phyloP scores from a whole-genome alignment of 331 rosid species.

The Quercus lobata region DNA sequence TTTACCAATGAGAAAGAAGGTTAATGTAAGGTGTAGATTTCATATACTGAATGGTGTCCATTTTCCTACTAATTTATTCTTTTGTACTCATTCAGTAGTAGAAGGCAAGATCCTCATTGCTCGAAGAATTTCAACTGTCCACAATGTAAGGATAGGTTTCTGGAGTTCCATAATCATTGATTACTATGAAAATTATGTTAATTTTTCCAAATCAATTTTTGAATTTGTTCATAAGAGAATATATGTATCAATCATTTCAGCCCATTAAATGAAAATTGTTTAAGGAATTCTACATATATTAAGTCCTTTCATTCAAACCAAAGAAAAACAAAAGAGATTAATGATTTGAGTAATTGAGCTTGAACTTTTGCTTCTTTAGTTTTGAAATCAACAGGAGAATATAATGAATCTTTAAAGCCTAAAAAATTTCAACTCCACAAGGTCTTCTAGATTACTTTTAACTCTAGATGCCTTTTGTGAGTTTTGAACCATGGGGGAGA shows the following conservation, averaged over 20 bases:
- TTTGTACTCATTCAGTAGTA: slow-evolving; percentile 22
- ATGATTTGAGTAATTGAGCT: background rate
- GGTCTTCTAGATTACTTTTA: no score
- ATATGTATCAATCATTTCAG: background rate
- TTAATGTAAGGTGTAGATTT: background rate
- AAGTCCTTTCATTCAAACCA: background rate
- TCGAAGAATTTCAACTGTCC: slow-evolving; percentile 48
- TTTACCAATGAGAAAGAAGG: background rate
- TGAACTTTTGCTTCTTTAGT: background rate
- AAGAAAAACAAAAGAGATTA: background rate
- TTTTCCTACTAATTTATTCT: slow-evolving; percentile 17
- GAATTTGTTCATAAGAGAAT: background rate
- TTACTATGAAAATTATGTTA: background rate
- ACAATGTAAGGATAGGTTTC: slow-evolving; percentile 49
- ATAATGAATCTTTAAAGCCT: background rate
- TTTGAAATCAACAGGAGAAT: background rate
- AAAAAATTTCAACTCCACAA: background rate
- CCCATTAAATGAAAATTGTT: background rate
- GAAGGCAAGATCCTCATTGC: slow-evolving; percentile 60
- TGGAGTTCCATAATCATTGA: background rate
- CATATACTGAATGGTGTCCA: background rate
- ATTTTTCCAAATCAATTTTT: background rate
- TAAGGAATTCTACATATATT: background rate
- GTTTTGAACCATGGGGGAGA: background rate
- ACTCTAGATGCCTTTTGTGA: background rate